Conservation (phyloP, 2,329 filamentous ascomycete species). For the Colletotrichum sp. region DNA sequence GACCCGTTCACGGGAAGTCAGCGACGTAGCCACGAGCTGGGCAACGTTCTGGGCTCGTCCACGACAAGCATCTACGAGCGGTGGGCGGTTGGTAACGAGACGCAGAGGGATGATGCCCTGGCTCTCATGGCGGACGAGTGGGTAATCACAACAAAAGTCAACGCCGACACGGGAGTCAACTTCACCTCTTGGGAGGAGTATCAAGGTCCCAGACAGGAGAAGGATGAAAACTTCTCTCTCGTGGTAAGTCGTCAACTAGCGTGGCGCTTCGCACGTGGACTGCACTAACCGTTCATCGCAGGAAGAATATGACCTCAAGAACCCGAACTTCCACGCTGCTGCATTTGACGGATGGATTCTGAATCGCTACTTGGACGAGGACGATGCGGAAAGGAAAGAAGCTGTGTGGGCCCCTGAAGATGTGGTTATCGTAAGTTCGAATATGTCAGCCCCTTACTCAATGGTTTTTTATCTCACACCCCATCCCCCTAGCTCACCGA, state of each 20-base stretch:
- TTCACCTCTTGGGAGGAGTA: constrained; percentile 7
- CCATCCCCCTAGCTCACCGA: constrained; percentile 44
- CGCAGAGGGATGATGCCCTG: not conserved
- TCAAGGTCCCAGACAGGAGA: not conserved
- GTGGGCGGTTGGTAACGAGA: not conserved
- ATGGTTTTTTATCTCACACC: not conserved
- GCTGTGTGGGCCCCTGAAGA: not conserved
- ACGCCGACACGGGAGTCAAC: not conserved
- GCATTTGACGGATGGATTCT: constrained; percentile 8
- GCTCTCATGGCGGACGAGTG: not conserved
- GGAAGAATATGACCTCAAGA: constrained; percentile 7
- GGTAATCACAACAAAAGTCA: not conserved
- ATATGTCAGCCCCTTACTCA: not conserved
- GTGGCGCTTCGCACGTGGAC: not conserved
- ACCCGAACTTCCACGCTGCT: not conserved
- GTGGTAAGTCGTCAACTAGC: not conserved
- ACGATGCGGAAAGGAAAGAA: not conserved
- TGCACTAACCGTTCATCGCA: not conserved
- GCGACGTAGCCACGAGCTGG: not conserved
- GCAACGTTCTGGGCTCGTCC: not conserved
- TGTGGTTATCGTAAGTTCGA: constrained; percentile 1
- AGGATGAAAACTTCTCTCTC: not conserved
- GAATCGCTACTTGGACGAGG: not conserved
- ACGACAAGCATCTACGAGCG: not conserved
- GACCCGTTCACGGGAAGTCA: not conserved